Evolutionary conservation across 169 alveolate genomes (phyloP).

Genomic region (Plasmodium knowlesi): DNA sequence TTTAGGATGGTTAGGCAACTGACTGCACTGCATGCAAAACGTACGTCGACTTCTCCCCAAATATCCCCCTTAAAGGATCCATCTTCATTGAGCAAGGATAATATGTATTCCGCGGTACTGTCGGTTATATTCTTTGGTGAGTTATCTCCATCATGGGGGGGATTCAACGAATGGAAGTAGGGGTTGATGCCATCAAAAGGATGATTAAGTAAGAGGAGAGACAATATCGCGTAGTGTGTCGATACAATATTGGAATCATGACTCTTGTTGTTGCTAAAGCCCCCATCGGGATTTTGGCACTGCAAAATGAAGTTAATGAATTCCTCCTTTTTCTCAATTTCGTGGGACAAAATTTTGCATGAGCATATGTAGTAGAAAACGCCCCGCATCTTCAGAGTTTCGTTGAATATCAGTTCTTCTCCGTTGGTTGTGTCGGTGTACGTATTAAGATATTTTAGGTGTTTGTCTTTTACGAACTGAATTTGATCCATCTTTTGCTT

Average conservation of each 20-base stretch:
- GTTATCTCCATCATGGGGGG: not conserved
- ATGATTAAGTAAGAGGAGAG: slow-evolving; percentile 41
- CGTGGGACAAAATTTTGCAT: slow-evolving; percentile 72
- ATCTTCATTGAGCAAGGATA: slow-evolving; percentile 88
- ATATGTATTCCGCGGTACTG: not conserved
- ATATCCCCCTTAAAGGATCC: slow-evolving; percentile 95
- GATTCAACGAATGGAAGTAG: not conserved
- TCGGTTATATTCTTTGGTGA: slow-evolving; percentile 7
- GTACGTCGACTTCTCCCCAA: slow-evolving; percentile 95
- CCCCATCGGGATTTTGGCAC: slow-evolving; percentile 81
- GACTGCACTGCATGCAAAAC: slow-evolving; percentile 95
- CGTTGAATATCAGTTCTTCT: slow-evolving; percentile 83
- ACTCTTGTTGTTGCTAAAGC: slow-evolving; percentile 81
- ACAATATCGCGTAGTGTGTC: slow-evolving; percentile 78
- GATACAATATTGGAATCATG: slow-evolving; percentile 83
- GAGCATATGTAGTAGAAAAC: slow-evolving; percentile 82
- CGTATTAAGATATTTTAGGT: slow-evolving; percentile 67
- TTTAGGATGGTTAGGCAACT: slow-evolving; percentile 90
- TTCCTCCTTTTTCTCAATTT: slow-evolving; percentile 76
- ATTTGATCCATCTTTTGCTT: slow-evolving; percentile 7
- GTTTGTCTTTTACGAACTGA: slow-evolving; percentile 52
- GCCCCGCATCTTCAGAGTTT: slow-evolving; percentile 84
- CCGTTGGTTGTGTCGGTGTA: slow-evolving; percentile 70
- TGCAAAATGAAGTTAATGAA: slow-evolving; percentile 56
- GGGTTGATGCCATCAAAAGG: slow-evolving; percentile 11